Conservation (phyloP, 192 early-diverging fungal genomes). For the Coemansia sp. region DNA sequence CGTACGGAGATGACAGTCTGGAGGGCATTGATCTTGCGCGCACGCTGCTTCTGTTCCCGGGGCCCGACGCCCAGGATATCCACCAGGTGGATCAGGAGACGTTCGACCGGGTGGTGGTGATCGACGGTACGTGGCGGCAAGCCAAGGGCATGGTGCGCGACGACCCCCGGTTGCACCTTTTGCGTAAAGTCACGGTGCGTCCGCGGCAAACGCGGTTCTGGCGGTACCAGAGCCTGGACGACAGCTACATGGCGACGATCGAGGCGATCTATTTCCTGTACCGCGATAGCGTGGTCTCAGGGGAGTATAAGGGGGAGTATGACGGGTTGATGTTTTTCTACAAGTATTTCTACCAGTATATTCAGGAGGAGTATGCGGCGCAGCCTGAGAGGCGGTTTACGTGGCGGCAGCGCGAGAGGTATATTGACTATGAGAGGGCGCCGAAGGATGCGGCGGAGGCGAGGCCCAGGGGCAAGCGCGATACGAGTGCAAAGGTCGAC, state of each 20-base stretch:
- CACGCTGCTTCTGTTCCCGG: slow-evolving; percentile 81
- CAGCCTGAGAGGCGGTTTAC: slow-evolving; percentile 60
- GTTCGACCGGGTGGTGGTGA: slow-evolving; percentile 78
- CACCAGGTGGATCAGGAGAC: slow-evolving; percentile 60
- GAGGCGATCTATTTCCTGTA: slow-evolving; percentile 95
- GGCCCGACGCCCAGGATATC: slow-evolving; percentile 67
- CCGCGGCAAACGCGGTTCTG: slow-evolving; percentile 84
- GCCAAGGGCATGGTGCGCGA: slow-evolving; percentile 62
- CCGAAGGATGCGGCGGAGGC: not conserved
- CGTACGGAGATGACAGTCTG: slow-evolving; percentile 51
- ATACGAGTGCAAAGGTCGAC: slow-evolving; percentile 25
- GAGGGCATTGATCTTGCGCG: slow-evolving; percentile 62
- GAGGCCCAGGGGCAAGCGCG: slow-evolving; percentile 10
- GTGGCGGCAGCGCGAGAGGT: slow-evolving; percentile 52
- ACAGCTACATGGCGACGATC: slow-evolving; percentile 82
- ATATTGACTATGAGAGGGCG: slow-evolving; percentile 56
- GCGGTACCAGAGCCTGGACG: slow-evolving; percentile 79
- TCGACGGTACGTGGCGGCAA: slow-evolving; percentile 95
- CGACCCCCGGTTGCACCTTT: slow-evolving; percentile 40
- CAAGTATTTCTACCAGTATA: slow-evolving; percentile 83
- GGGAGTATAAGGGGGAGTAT: slow-evolving; percentile 70
- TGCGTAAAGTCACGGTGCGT: slow-evolving; percentile 64
- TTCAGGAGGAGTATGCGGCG: slow-evolving; percentile 76
- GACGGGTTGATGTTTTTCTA: slow-evolving; percentile 91
- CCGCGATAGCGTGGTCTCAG: slow-evolving; percentile 69